Evolutionary conservation across 139 green algal species (phyloP).

Genomic region (Chlamydomonas sp.): DNA sequence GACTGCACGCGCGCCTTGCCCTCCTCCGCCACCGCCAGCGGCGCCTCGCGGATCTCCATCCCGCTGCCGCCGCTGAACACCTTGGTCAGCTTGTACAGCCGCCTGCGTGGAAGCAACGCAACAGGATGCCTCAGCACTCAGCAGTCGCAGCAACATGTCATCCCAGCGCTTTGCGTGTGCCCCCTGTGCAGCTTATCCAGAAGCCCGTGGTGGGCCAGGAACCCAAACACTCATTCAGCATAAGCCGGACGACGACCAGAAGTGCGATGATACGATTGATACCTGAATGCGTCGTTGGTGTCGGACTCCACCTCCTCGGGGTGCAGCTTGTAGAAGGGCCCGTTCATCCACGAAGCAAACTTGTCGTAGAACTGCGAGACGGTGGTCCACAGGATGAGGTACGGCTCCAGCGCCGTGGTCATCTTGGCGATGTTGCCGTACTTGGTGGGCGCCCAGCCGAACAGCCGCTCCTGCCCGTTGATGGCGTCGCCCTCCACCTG

Average conservation of each 20-base stretch:
- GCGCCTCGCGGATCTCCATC: conserved; percentile 37
- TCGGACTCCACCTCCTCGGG: conserved; percentile 78
- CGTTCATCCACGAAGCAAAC: conserved; percentile 76
- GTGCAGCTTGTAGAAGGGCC: conserved; percentile 76
- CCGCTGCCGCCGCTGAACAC: conserved; percentile 52
- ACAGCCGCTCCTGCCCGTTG: conserved; percentile 81
- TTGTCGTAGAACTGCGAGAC: conserved; percentile 67
- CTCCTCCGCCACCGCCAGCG: conserved; percentile 64
- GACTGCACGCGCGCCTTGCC: conserved; percentile 47
- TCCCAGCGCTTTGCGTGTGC: no score
- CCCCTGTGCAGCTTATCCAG: no score
- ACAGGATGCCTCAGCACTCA: background rate
- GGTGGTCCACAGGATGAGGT: conserved; percentile 74
- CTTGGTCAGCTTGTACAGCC: conserved; percentile 83
- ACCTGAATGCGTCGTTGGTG: conserved; percentile 64
- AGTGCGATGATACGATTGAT: conserved; percentile 3
- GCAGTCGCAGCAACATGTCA: background rate
- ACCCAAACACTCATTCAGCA: background rate
- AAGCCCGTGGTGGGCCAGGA: no score
- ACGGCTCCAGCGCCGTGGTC: conserved; percentile 69
- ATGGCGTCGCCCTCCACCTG: conserved; percentile 71
- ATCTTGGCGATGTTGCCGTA: conserved; percentile 69
- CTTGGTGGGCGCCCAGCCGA: conserved; percentile 78
- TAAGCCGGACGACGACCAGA: background rate
- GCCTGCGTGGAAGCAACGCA: conserved; percentile 30